These are phyloP conservation scores for Aureobasidium zeae DNA, from an alignment of 2,329 filamentous ascomycete genomes.

Conservation along the genomic window DNA sequence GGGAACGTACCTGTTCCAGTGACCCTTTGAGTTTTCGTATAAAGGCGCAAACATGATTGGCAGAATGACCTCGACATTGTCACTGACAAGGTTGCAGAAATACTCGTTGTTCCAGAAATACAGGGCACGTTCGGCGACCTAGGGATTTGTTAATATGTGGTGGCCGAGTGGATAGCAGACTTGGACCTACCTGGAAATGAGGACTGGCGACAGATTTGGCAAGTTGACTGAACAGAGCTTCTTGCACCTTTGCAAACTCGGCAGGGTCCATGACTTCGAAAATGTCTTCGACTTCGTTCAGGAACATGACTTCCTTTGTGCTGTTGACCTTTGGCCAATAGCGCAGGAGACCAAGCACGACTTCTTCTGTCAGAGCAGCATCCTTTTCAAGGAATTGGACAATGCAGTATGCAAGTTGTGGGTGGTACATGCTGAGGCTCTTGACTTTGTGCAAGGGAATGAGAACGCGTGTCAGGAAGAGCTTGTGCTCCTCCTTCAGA, in stretches of 20 bases:
- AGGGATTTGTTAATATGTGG: slow-evolving; percentile 16
- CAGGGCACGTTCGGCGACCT: slow-evolving; percentile 87
- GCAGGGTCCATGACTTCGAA: slow-evolving; percentile 99
- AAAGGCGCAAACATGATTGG: slow-evolving; percentile 99
- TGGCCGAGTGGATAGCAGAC: background rate
- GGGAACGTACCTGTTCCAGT: slow-evolving; percentile 81
- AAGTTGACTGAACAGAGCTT: slow-evolving; percentile 91
- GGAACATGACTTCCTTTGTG: slow-evolving; percentile 99
- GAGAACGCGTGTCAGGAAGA: slow-evolving; percentile 88
- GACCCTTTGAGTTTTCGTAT: slow-evolving; percentile 97
- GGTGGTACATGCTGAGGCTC: slow-evolving; percentile 99
- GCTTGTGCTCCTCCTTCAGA: slow-evolving; percentile 96
- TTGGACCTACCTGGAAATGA: slow-evolving; percentile 66
- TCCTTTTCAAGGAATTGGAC: slow-evolving; percentile 99
- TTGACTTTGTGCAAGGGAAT: slow-evolving; percentile 96
- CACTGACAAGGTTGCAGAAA: slow-evolving; percentile 97
- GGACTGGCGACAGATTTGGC: slow-evolving; percentile 97
- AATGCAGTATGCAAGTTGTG: slow-evolving; percentile 95
- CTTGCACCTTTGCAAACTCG: slow-evolving; percentile 97
- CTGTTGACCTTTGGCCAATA: slow-evolving; percentile 99
- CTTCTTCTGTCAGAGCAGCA: slow-evolving; percentile 91
- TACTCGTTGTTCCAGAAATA: slow-evolving; percentile 99
- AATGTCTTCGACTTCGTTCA: slow-evolving; percentile 98
- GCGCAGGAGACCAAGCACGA: slow-evolving; percentile 83
- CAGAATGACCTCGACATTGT: slow-evolving; percentile 96